Evolutionary conservation across 305 asterid genomes (phyloP), one percentile per base, ranked within the genome.

Genomic region (Fraxinus greggii): DNA sequence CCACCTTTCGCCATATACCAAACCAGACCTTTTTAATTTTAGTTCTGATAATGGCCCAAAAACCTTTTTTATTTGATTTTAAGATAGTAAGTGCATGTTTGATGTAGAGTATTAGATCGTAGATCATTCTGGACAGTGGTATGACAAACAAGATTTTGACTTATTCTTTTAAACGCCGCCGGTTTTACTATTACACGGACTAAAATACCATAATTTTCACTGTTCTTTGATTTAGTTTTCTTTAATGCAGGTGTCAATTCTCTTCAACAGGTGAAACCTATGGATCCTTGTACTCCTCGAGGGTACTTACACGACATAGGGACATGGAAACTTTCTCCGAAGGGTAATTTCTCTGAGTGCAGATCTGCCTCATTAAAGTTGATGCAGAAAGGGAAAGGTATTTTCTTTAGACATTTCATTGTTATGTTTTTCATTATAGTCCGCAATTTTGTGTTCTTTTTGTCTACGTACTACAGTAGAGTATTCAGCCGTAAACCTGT

Each of bases 271-370:
- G 90, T 78, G 83, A 91, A 90, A 83, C 88, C 80, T 77, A 72
- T 86, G 77, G 97, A 96, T 90, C 99, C 99, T 82, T 96, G 99
- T 82, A 92, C 94, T 72, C 99, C 99, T 72, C 86, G 90, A 86
- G 99, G 99, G 83, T 96, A 91, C 84, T 78, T 81, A 82, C 89
- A 83, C 38, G 87, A 88, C 72, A 42, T 61, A 36, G 92, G 87
- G 76, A 83, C 88, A 75, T 72, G 73, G 87, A 90, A 86, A 75
- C 83, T 83, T 82, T 85, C 95, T 67, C 91, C 94, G 63, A 87
- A 82, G 51, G 99, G 98, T 84, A 96, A 96, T 92, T 96, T 94
- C 90, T 85, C 99, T 0, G 97, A 88, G 84, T 96, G 99, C 88
- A 90, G 98, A 81, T 88, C 92, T 63, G 98, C 98, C 86, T 91